A percentile compares a stretch with the other conserved stretches of the same genome.
These are phyloP conservation scores for Epichloe bromicola DNA, from an alignment of 2,329 filamentous ascomycete genomes.

Conservation along the genomic window DNA sequence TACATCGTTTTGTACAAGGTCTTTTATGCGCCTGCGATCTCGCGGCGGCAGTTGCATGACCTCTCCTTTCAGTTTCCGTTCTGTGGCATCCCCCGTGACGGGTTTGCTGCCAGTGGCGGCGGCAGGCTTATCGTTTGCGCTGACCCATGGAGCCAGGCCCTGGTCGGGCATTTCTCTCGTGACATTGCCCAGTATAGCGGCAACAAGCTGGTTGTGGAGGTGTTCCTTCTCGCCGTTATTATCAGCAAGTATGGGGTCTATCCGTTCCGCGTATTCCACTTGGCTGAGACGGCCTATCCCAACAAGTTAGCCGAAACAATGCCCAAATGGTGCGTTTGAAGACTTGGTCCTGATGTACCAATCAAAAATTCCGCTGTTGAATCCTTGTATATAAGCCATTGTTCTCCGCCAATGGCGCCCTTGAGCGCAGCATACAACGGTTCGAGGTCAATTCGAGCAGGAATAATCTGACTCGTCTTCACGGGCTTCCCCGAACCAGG, in stretches of 20 bases:
- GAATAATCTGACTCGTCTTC: constrained; percentile 50
- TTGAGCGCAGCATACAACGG: constrained; percentile 51
- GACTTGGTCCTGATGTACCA: constrained; percentile 26
- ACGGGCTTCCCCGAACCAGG: constrained; percentile 35
- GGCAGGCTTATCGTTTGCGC: constrained; percentile 54
- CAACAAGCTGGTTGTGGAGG: constrained; percentile 54
- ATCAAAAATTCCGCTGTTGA: constrained; percentile 48
- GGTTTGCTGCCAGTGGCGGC: constrained; percentile 45
- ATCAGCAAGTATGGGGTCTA: constrained; percentile 47
- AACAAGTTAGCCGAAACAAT: constrained; percentile 15
- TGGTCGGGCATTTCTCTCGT: constrained; percentile 56
- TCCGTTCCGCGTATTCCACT: constrained; percentile 42
- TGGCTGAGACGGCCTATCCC: constrained; percentile 48
- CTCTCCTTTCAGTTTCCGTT: constrained; percentile 52
- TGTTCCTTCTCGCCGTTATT: constrained; percentile 46
- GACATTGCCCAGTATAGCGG: constrained; percentile 55
- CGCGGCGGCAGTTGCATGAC: constrained; percentile 58
- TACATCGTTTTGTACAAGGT: constrained; percentile 48
- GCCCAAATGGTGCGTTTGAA: not conserved
- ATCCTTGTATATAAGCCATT: constrained; percentile 54
- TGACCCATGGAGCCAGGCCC: constrained; percentile 58
- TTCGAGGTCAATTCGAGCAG: constrained; percentile 54
- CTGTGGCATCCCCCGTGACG: constrained; percentile 48
- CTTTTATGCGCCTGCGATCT: constrained; percentile 54
- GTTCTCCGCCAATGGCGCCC: constrained; percentile 42